Base-by-base conservation (phyloP, 148 eudicot genomes). In the Gaultheria prostrata region DNA sequence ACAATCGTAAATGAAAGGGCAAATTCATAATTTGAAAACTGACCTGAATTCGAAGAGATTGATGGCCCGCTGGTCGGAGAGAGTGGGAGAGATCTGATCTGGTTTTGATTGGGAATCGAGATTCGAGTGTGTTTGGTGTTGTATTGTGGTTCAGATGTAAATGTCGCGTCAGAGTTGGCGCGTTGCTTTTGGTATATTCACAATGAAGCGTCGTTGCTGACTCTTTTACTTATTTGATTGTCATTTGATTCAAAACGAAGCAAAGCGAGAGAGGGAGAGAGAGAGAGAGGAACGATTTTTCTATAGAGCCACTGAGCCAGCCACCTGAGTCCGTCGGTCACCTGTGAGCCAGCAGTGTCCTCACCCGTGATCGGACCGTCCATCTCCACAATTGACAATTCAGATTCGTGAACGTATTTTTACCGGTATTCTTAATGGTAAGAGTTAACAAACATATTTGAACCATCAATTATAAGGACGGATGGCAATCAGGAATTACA, bases 41-140 rank as follows among this genome's bases (percentile, higher is more conserved):
- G 30, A 83, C 76, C 74, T 48, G 76, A 53, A 77, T 28, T 32
- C 28, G n/a, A 8, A 30, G 69, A 70, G 77, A 82, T 82, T 20
- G 77, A 50, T 30, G 61, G 3, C 17, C 75, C 8, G 70, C 3
- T 2, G 74, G 7, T 30, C 65, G 76, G 11, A n/a, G 48, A 48
- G 48, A 76, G 80, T 63, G 4, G 6, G 46, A 35, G 11, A 77
- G 65, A 83, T 83, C 85, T 51, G 85, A 78, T 84, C 85, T 78
- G 72, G 72, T 28, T 13, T 13, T 10, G 72, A 35, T 28, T 67
- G 35, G 72, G 32, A 28, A 67, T 67, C 72, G 72, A 0, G 72
- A 2, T n/a, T n/a, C 13, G 30, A 39, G 43, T 39, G 69, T 67
- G 72, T 67, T 67, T 13, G 72, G 72, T 30, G 72, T 67, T 12